Conservation (phyloP, 257 asterid genomes). For the Gardenia jasminoides region DNA sequence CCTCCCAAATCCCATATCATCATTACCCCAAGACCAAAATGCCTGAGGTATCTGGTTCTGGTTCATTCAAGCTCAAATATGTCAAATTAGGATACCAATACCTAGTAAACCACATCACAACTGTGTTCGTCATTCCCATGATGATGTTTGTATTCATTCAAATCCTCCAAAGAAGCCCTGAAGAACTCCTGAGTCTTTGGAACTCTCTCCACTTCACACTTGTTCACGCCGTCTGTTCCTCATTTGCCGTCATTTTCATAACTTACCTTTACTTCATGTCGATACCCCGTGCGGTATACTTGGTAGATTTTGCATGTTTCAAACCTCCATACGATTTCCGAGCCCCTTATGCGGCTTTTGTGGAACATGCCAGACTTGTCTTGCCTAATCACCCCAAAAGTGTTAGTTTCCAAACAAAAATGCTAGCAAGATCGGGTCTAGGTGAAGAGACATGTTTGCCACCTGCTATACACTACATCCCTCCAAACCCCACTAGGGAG, state of each 20-base stretch:
- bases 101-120: slow-evolving; percentile 55
- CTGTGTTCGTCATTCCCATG: slow-evolving; percentile 42
- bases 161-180: slow-evolving; percentile 37
- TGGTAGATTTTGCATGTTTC: slow-evolving; percentile 73
- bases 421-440: slow-evolving; percentile 74
- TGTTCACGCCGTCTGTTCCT: slow-evolving; percentile 41
- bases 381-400: slow-evolving; percentile 68
- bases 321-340: slow-evolving; percentile 71
- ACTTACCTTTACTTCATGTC: slow-evolving; percentile 64
- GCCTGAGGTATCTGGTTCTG: slow-evolving; percentile 36
- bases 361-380: slow-evolving; percentile 72
- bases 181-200: slow-evolving; percentile 30
- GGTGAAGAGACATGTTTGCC: slow-evolving; percentile 88
- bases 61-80: slow-evolving; percentile 44
- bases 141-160: slow-evolving; percentile 27
- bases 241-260: slow-evolving; percentile 36
- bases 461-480: slow-evolving; percentile 70
- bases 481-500: slow-evolving; percentile 79
- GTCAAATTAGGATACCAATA: slow-evolving; percentile 61
- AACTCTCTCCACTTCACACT: slow-evolving; percentile 38
- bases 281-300: slow-evolving; percentile 67
- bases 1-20: background rate
- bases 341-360: slow-evolving; percentile 74
- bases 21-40: slow-evolving; percentile 17
- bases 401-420: slow-evolving; percentile 80